Conservation (phyloP, 805 yeast genomes). For the Candida orba region DNA sequence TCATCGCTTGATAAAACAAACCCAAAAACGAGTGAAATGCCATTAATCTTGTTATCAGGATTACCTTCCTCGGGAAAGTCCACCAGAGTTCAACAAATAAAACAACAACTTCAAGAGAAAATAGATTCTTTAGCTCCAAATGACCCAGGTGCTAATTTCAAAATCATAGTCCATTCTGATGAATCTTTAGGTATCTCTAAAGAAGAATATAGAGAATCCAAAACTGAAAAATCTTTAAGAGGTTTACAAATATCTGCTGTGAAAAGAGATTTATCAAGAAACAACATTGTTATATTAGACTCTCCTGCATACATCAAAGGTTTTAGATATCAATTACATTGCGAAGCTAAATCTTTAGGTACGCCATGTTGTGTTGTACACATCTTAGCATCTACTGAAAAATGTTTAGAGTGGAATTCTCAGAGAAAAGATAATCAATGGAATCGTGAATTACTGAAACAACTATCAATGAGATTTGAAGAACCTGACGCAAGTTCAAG, state of each 20-base stretch:
- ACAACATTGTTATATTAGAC: constrained; percentile 76
- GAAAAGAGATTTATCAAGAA: constrained; percentile 64
- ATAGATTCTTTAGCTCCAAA: constrained; percentile 33
- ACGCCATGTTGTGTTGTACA: constrained; percentile 83
- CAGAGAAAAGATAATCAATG: constrained; percentile 36
- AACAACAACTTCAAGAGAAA: constrained; percentile 37
- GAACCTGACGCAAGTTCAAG: constrained; percentile 82
- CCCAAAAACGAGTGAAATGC: constrained; percentile 45
- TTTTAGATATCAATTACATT: constrained; percentile 85
- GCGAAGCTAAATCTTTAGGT: constrained; percentile 81
- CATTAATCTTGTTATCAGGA: constrained; percentile 77
- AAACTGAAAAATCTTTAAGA: constrained; percentile 71
- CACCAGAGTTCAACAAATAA: constrained; percentile 56
- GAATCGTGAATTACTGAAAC: constrained; percentile 59
- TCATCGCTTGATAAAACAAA: too few species aligned
- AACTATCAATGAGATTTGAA: constrained; percentile 78
- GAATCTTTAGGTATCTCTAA: constrained; percentile 69
- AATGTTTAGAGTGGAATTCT: constrained; percentile 57
- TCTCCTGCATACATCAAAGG: constrained; percentile 89
- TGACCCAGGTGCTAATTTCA: constrained; percentile 47
- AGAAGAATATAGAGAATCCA: constrained; percentile 60
- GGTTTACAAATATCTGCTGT: constrained; percentile 86
- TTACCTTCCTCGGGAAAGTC: constrained; percentile 83
- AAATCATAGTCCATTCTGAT: constrained; percentile 68
- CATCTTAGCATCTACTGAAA: constrained; percentile 59